Conservation (phyloP, 108 stramenopile species). For the Cyclotella cryptica region DNA sequence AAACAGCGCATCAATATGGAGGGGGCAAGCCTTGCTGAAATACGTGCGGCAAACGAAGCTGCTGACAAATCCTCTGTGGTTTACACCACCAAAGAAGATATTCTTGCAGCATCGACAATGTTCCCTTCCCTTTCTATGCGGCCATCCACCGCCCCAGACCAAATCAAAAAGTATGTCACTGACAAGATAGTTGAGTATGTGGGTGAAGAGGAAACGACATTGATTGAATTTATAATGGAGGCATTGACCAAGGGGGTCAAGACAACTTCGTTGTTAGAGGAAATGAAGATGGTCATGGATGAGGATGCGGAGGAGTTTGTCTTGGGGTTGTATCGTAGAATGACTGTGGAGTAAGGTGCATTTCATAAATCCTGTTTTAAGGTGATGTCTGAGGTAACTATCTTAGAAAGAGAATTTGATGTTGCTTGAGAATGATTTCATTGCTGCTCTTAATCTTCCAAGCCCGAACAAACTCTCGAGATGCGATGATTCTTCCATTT, state of each 20-base stretch:
- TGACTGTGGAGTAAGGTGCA: conserved; percentile 26
- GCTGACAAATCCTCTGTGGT: conserved; percentile 40
- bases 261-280: conserved; percentile 59
- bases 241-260: conserved; percentile 56
- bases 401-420: too few species aligned
- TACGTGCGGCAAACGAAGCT: conserved; percentile 58
- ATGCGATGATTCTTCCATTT: too few species aligned
- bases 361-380: neutral
- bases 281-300: conserved; percentile 83
- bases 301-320: conserved; percentile 81
- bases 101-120: conserved; percentile 22
- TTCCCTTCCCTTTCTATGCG: conserved; percentile 58
- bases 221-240: conserved; percentile 78
- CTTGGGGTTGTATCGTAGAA: conserved; percentile 63
- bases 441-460: too few species aligned
- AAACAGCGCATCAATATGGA: conserved; percentile 47
- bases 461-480: too few species aligned
- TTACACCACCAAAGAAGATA: conserved; percentile 46
- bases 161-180: conserved; percentile 59
- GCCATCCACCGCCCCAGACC: conserved; percentile 22
- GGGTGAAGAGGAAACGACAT: conserved; percentile 76
- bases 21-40: conserved; percentile 42
- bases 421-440: too few species aligned
- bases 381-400: too few species aligned
- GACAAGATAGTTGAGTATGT: conserved; percentile 72